Base-by-base conservation (phyloP, 768 basidiomycete species). In the Tephrocybe sp. region DNA sequence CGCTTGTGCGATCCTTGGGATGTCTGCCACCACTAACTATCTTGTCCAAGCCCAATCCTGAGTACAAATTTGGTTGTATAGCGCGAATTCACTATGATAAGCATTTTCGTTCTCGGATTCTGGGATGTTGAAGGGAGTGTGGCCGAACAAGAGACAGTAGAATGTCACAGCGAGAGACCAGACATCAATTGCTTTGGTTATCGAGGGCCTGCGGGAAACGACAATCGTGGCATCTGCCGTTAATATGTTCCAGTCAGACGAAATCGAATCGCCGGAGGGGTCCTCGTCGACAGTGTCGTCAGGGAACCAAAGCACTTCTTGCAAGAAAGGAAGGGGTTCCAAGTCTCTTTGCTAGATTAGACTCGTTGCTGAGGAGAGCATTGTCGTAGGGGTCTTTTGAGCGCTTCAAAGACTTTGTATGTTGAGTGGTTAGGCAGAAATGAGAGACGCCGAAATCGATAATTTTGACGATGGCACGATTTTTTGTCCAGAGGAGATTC, bases 391-490 rank as follows among this genome's bases (percentile, higher is more conserved):
- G 45, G 51, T 47, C 38, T 26, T 37, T 24, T 37, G 36, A 21
- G 21, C 25, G 19, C 37, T 28, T 32, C 31, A n/a, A n/a, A n/a
- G 5, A 11, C 15, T n/a, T 34, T 5, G 25, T 19, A 18, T 42
- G 18, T 21, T 30, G 41, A 7, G 12, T 34, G 21, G 3, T 34
- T 25, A 31, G 31, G 15, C 11, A 60, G 51, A 65, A 69, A 46
- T 73, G 68, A 27, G 73, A 70, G 35, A 74, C 68, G 9, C 93
- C 93, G 64, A 94, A 96, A 66, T 95, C 92, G 24, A 86, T 92
- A 40, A 96, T 89, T 72, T 95, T 95, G 56, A 95, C 78, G 57
- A 87, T 84, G 25, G 63, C 62, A 30, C 71, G 69, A 52, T 73
- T 64, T 36, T 53, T 57, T 6, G 68, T 66, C 58, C 93, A 86